phyloP scores from a whole-genome alignment of 306 rosid genomes.

The Parietaria judaica region DNA sequence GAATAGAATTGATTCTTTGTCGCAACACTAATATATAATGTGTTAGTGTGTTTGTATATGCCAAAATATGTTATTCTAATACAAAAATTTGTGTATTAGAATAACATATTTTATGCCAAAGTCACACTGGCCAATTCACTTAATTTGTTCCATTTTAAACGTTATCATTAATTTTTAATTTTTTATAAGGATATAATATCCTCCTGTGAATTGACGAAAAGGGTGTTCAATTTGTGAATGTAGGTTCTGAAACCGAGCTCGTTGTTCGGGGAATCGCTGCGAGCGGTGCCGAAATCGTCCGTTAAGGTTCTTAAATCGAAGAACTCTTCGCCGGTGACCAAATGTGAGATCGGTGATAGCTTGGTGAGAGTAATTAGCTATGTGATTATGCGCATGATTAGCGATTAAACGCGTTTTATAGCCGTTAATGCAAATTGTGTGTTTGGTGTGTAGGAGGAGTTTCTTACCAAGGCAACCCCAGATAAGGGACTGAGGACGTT shows the following conservation, averaged over 20 bases:
- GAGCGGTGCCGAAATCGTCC: conserved; percentile 55
- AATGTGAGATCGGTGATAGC: conserved; percentile 85
- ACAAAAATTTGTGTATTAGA: too few species aligned
- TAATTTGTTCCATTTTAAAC: too few species aligned
- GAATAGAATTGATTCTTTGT: too few species aligned
- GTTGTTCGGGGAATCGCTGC: conserved; percentile 71
- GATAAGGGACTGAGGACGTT: conserved; percentile 80
- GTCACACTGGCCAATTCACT: too few species aligned
- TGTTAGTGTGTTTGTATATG: too few species aligned
- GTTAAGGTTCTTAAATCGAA: conserved; percentile 45
- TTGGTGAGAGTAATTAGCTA: conserved; percentile 42
- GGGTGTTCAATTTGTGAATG: conserved; percentile 13
- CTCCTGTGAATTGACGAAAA: too few species aligned
- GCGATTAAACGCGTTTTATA: background rate
- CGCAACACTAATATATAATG: too few species aligned
- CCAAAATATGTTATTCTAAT: too few species aligned
- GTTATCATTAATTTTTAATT: too few species aligned
- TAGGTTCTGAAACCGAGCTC: conserved; percentile 79
- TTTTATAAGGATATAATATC: too few species aligned
- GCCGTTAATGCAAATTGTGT: background rate
- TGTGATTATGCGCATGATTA: background rate
- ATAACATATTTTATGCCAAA: too few species aligned
- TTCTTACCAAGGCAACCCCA: conserved; percentile 73
- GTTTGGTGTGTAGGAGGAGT: conserved; percentile 60
- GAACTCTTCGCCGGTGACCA: conserved; percentile 39